Evolutionary conservation across 169 alveolate genomes (phyloP).

Genomic region (Eimeria necatrix): DNA sequence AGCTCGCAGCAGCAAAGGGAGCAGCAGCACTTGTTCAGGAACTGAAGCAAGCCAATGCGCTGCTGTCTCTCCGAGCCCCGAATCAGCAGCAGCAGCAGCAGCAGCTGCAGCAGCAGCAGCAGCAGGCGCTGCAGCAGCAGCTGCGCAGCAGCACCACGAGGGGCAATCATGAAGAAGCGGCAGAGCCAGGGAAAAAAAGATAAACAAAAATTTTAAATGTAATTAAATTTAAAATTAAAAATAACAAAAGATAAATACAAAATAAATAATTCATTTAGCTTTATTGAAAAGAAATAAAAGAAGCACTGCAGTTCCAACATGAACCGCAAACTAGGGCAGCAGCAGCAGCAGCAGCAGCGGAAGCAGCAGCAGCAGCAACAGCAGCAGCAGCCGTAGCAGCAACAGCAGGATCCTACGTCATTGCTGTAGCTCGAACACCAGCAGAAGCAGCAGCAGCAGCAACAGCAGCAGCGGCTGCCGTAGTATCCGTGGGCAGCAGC

Average conservation of each 20-base stretch:
- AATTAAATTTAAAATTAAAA: no score
- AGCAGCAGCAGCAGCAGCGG: neutral
- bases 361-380: neutral
- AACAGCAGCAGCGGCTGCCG: neutral
- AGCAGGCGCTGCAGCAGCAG: neutral
- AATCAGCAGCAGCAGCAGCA: slow-evolving; percentile 8
- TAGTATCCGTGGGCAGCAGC: no score
- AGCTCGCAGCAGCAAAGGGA: neutral
- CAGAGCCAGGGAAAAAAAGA: neutral
- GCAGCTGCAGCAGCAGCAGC: slow-evolving; percentile 60
- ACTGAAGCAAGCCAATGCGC: neutral
- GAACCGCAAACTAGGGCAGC: neutral
- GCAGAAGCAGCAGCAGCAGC: slow-evolving; percentile 4
- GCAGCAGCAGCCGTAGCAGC: slow-evolving; percentile 6
- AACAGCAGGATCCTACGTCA: neutral
- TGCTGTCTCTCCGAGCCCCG: neutral
- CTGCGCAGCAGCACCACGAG: neutral
- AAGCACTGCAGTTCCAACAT: no score
- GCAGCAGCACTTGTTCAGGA: neutral
- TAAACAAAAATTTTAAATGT: neutral
- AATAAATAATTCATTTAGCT: no score
- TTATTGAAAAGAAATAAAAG: no score
- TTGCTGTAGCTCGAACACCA: neutral
- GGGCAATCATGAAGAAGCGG: neutral
- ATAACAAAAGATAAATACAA: no score